phyloP scores from a whole-genome alignment of 176 grass and related monocot genomes.

The Ensete glaucum region DNA sequence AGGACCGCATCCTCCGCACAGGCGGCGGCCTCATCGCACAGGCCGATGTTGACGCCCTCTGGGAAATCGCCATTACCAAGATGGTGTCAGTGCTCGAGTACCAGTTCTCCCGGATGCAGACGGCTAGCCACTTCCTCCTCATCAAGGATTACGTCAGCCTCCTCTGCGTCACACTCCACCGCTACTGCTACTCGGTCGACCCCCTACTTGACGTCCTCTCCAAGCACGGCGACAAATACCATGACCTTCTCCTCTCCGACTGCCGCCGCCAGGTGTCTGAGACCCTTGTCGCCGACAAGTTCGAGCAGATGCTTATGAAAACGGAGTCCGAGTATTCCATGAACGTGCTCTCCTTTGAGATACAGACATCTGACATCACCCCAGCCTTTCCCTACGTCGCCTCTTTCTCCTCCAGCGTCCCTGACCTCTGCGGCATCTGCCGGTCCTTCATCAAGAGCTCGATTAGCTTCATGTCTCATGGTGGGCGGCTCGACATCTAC shows the following conservation, averaged over 20 bases:
- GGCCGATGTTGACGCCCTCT: constrained; percentile 69
- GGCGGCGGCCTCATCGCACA: constrained; percentile 68
- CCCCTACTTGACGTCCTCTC: constrained; percentile 75
- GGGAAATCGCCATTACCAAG: constrained; percentile 79
- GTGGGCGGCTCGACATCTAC: constrained; percentile 70
- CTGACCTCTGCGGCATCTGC: constrained; percentile 79
- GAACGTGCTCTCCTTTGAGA: constrained; percentile 93
- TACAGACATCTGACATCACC: constrained; percentile 86
- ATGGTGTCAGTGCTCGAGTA: constrained; percentile 92
- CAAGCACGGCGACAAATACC: constrained; percentile 93
- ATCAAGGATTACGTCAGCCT: constrained; percentile 88
- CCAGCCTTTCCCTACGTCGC: constrained; percentile 97
- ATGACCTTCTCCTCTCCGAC: constrained; percentile 83
- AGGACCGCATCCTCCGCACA: constrained; percentile 82
- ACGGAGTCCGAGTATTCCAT: constrained; percentile 99
- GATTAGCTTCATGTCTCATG: constrained; percentile 95
- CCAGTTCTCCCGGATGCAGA: constrained; percentile 93
- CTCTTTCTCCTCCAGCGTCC: constrained; percentile 73
- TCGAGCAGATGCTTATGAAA: constrained; percentile 98
- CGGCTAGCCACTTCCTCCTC: constrained; percentile 88
- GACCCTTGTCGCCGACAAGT: constrained; percentile 74
- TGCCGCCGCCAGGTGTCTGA: constrained; percentile 88
- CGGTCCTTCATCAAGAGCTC: constrained; percentile 96
- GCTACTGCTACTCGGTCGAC: constrained; percentile 79
- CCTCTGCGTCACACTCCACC: constrained; percentile 60